A percentile compares a stretch with the other conserved stretches of the same genome.
phyloP scores from a whole-genome alignment of 2,329 filamentous ascomycete species.

The Pestalotiopsis sp. region DNA sequence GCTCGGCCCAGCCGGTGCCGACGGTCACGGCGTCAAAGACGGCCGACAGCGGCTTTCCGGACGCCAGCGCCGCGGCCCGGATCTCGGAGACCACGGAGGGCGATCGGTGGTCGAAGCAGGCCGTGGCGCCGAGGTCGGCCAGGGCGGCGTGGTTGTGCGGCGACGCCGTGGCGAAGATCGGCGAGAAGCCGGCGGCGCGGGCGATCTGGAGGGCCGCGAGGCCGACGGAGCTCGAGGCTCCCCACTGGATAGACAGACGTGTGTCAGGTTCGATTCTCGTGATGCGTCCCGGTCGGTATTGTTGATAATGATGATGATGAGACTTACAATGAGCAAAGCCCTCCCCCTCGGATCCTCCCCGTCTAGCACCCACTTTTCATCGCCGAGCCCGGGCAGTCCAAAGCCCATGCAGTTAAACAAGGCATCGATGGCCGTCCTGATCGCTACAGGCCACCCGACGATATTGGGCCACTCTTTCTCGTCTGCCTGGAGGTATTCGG shows the following conservation, averaged over 20 bases:
- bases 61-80: conserved; percentile 10
- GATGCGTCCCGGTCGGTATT: not conserved
- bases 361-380: not conserved
- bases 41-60: conserved; percentile 9
- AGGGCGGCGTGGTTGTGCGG: conserved; percentile 30
- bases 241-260: conserved; percentile 23
- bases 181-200: conserved; percentile 25
- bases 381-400: conserved; percentile 11
- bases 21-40: conserved; percentile 19
- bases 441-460: conserved; percentile 13
- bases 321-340: conserved; percentile 18
- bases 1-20: conserved; percentile 14
- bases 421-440: conserved; percentile 12
- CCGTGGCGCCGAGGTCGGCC: conserved; percentile 28
- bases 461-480: conserved; percentile 7
- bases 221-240: conserved; percentile 32
- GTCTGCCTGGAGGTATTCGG: not conserved
- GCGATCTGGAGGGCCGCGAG: conserved; percentile 33
- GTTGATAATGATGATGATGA: not conserved
- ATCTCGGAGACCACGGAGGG: conserved; percentile 24
- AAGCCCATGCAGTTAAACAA: conserved; percentile 18
- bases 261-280: too few relatives aligned
- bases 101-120: conserved; percentile 35
- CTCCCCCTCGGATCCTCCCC: conserved; percentile 15
- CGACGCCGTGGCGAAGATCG: conserved; percentile 31